A percentile compares a stretch with the other conserved stretches of the same genome.
These are phyloP conservation scores for Halophytophthora batemanensis DNA, from an alignment of 352 stramenopile species.

Conservation along the genomic window DNA sequence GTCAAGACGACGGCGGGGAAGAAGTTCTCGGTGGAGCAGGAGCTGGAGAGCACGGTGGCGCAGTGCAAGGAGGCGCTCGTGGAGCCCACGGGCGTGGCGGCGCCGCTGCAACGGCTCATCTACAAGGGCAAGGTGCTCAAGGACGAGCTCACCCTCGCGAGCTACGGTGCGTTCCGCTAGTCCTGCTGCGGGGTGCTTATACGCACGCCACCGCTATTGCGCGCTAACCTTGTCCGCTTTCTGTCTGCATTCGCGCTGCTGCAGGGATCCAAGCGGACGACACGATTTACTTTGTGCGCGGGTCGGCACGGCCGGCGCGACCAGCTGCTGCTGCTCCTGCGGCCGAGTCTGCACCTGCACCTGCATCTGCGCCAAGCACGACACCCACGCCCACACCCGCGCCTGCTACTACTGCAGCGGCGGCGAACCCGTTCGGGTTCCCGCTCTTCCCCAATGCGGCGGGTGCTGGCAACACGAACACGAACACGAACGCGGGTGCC, in stretches of 20 bases:
- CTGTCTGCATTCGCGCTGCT: background rate
- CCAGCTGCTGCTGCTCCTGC: slow-evolving; percentile 15
- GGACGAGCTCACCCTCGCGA: slow-evolving; percentile 79
- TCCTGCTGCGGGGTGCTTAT: background rate
- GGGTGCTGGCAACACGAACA: slow-evolving; percentile 11
- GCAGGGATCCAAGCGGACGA: slow-evolving; percentile 73
- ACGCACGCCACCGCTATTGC: too few relatives aligned
- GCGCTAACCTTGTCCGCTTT: too few relatives aligned
- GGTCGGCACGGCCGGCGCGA: slow-evolving; percentile 35
- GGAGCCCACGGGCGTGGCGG: slow-evolving; percentile 58
- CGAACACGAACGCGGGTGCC: slow-evolving; percentile 2
- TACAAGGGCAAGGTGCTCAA: slow-evolving; percentile 91
- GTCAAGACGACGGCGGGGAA: slow-evolving; percentile 84
- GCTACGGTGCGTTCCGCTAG: slow-evolving; percentile 56
- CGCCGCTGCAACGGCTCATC: slow-evolving; percentile 83
- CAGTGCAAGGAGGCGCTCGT: slow-evolving; percentile 81
- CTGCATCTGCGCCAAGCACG: slow-evolving; percentile 13
- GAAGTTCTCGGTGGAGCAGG: slow-evolving; percentile 74
- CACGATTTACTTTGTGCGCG: slow-evolving; percentile 86
- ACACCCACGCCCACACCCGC: background rate
- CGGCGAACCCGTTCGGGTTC: slow-evolving; percentile 52
- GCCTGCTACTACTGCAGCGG: slow-evolving; percentile 9
- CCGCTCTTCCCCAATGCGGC: slow-evolving; percentile 36
- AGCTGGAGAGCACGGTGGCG: slow-evolving; percentile 64
- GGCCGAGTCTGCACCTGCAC: slow-evolving; percentile 13